Conservation (phyloP, 108 stramenopile species). For the Fragilaria radians region DNA sequence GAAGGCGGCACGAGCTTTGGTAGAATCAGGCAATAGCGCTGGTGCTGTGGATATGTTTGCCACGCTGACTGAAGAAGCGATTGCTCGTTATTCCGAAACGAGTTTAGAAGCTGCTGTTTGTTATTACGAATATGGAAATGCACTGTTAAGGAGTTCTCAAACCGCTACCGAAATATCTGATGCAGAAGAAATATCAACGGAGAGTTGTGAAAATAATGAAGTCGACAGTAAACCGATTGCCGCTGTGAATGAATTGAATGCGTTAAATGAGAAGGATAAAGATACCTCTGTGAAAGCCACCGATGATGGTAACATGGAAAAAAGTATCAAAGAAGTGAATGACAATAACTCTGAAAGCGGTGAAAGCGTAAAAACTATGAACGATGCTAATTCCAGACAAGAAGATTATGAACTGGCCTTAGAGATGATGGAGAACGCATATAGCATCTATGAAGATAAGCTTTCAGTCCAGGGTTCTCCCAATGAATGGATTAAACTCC, state of each 20-base stretch:
- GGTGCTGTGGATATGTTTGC: constrained; percentile 66
- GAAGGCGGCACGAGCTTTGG: constrained; percentile 33
- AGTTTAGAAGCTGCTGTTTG: constrained; percentile 57
- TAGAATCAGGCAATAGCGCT: constrained; percentile 33
- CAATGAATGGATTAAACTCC: constrained; percentile 34
- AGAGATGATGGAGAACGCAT: constrained; percentile 78
- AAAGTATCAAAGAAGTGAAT: neutral
- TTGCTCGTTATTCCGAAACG: constrained; percentile 30
- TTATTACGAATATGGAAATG: constrained; percentile 80
- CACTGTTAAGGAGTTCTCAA: constrained; percentile 45
- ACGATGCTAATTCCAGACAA: constrained; percentile 1
- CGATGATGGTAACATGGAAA: neutral
- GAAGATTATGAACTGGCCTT: constrained; percentile 50
- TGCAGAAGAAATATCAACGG: constrained; percentile 2
- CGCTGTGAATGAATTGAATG: neutral
- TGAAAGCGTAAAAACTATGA: constrained; percentile 4
- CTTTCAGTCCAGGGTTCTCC: constrained; percentile 7
- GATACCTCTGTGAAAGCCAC: no score
- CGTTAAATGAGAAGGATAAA: no score
- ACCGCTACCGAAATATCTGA: constrained; percentile 5
- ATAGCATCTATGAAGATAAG: constrained; percentile 35
- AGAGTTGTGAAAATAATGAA: constrained; percentile 10
- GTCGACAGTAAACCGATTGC: constrained; percentile 6
- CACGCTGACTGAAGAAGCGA: constrained; percentile 48
- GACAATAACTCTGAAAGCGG: constrained; percentile 3